Base-by-base conservation (phyloP, 2,329 filamentous ascomycete species). In the Verticillium isaacii region DNA sequence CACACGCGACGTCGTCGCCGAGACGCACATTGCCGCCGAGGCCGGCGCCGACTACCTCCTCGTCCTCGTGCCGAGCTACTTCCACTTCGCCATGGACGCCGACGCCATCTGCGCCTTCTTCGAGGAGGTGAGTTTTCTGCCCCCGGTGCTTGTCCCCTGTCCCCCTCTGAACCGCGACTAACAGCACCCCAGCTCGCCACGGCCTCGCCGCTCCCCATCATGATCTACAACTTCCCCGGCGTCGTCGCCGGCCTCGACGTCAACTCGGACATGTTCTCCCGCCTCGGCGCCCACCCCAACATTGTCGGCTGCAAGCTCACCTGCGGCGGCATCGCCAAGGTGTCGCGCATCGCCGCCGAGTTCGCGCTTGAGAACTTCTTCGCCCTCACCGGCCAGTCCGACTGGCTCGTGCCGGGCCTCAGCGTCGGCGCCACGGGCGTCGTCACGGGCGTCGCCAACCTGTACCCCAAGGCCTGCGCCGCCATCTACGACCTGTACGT, bases 151-250 rank as follows among this genome's bases (percentile, higher is more conserved):
- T 90, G 25, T 5, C 74, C 85, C 88, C 71, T 78, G 84, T 36
- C 78, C 88, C 54, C 54, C 86, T 90, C 73, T 83, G 77, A 55
- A 78, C 80, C 61, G 82, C 84, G 15, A 82, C 85, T 2, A 79
- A 91, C 32, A 77, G 84, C 57, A 78, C 81, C 29, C 29, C 25
- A 58, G 57, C 73, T 89, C 3, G 89, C 89, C 2, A 78, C 82
- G 58, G 80, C 80, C 1, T 85, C 82, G 19, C 81, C 84, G 0
- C 70, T 91, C 1, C 88, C 89, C 0, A 77, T 91, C 29, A 74
- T 91, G 50, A 86, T 92, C 62, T 91, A 91, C 79, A 91, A 91
- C 74, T 91, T 88, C 77, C 89, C 89, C 1, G 86, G 80, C 5
- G 87, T 89, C 4, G 86, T 82, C 29, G 82, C 86, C 14, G 89